phyloP scores from a whole-genome alignment of 768 basidiomycete genomes.

The Naematelia aurantialba region DNA sequence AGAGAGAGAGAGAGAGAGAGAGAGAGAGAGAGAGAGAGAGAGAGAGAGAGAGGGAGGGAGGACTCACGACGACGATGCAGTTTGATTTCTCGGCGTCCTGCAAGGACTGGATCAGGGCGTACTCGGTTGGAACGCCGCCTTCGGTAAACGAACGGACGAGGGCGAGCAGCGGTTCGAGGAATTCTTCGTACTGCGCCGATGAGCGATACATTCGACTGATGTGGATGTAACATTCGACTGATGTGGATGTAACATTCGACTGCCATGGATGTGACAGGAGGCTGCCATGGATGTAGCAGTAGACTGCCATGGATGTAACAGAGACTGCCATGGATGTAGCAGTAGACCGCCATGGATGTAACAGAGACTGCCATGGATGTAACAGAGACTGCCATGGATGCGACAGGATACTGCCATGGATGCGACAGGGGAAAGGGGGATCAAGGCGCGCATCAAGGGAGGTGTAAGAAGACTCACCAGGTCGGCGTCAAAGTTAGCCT shows the following conservation, averaged over 20 bases:
- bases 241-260: too few relatives aligned
- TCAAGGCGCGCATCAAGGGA: neutral
- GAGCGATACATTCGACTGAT: neutral
- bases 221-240: too few relatives aligned
- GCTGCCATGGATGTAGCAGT: too few relatives aligned
- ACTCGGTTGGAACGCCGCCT: conserved; percentile 22
- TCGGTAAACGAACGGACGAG: conserved; percentile 54
- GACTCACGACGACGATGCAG: conserved; percentile 48
- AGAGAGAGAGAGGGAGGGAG: neutral
- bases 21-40: neutral
- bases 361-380: neutral
- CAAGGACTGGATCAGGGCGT: conserved; percentile 33
- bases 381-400: neutral
- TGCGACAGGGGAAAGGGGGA: neutral
- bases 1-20: neutral
- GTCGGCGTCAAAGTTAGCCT: conserved; percentile 62
- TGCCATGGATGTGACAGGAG: too few relatives aligned
- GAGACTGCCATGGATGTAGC: too few relatives aligned
- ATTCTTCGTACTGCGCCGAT: conserved; percentile 55
- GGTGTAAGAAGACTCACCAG: conserved; percentile 56
- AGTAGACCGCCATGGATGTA: neutral
- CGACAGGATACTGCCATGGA: neutral
- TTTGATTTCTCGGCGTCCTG: conserved; percentile 48
- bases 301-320: too few relatives aligned
- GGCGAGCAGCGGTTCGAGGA: conserved; percentile 62